These are phyloP conservation scores for Smittium culicis DNA, from an alignment of 371 early-diverging fungal species.

Conservation along the genomic window DNA sequence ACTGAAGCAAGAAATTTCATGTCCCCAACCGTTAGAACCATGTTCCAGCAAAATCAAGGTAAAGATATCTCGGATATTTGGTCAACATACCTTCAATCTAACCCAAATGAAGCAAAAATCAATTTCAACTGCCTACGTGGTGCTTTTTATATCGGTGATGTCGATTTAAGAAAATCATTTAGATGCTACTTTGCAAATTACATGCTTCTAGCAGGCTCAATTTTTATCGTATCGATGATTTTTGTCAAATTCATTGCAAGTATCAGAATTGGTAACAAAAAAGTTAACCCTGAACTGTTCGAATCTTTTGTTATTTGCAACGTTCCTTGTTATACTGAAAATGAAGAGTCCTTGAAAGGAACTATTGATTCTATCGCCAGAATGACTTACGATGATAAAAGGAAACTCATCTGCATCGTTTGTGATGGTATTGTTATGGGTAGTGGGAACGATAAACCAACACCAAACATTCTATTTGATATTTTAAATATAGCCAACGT, in stretches of 20 bases:
- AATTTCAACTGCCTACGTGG: conserved; percentile 58
- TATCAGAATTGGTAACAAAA: conserved; percentile 56
- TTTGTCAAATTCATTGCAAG: conserved; percentile 85
- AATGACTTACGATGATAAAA: conserved; percentile 82
- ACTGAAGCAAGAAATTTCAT: conserved; percentile 39
- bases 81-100: conserved; percentile 31
- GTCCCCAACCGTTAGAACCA: conserved; percentile 41
- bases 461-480: conserved; percentile 90
- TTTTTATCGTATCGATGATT: conserved; percentile 65
- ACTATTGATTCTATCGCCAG: conserved; percentile 90
- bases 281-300: conserved; percentile 61
- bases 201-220: conserved; percentile 61
- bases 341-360: conserved; percentile 67
- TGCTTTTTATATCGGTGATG: conserved; percentile 73
- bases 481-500: conserved; percentile 86
- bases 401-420: conserved; percentile 84
- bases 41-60: conserved; percentile 55
- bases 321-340: conserved; percentile 95
- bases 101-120: conserved; percentile 31
- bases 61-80: conserved; percentile 47
- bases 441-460: conserved; percentile 89
- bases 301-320: conserved; percentile 85
- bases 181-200: conserved; percentile 81
- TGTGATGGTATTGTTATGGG: conserved; percentile 87
- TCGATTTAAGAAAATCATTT: conserved; percentile 66